Base-by-base conservation (phyloP, 2,329 filamentous ascomycete genomes). In the Cryphonectria parasitica region DNA sequence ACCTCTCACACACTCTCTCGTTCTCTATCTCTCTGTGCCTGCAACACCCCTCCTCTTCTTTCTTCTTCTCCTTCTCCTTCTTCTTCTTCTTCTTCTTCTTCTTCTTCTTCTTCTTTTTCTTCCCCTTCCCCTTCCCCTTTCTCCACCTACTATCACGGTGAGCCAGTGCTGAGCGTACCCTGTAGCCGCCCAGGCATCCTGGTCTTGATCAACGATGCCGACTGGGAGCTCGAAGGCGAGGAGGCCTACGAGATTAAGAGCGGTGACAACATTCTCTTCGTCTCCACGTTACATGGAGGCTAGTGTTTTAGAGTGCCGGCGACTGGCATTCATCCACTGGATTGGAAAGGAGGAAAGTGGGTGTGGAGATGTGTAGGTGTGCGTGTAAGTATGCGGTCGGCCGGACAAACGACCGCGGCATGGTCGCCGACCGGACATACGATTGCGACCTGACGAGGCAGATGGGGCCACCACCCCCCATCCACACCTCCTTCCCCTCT, bases 151-250 rank as follows among this genome's bases (percentile, higher is more conserved):
- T 10, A 10, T 10, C 5, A 25, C n/a, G 31, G 52, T 7, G 41
- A 52, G 13, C 43, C 43, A 52, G 41, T 7, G 39, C 65, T 67
- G 25, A 64, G 11, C 62, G 52, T 69, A 60, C 49, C 15, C 34
- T 54, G 72, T 75, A 98, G 95, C 72, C 94, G 96, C 67, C 96
- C 96, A 6, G 96, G 96, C 2, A 97, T 99, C 79, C 88, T 99
- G 60, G 95, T 98, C 39, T 86, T 99, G 70, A 97, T 99, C 80
- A 99, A 99, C 79, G 96, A 99, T 76, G 93, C 94, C 36, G 96
- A 99, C 80, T 99, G 96, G 96, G 96, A 98, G 81, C 88, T 99
- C 17, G 96, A 98, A 82, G 96, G 95, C 25, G 95, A 98, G 82
- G 94, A 96, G 78, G 87, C 90, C 74, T 98, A 98, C 79, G 91